phyloP scores from a whole-genome alignment of 1,284 basidiomycete genomes.

The Pascua sp. region DNA sequence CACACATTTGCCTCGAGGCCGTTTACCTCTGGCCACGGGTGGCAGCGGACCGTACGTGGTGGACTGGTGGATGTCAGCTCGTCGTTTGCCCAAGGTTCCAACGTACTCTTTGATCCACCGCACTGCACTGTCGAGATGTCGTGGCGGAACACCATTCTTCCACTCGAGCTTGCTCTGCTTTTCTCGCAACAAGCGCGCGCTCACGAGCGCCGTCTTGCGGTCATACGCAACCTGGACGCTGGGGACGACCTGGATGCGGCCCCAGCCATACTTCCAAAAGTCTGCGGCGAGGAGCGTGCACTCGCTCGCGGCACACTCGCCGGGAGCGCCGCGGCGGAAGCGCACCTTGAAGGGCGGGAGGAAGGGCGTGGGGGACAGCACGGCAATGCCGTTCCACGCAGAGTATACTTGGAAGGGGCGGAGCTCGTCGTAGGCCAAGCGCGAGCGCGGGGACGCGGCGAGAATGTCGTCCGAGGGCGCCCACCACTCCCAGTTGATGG shows the following conservation, averaged over 20 bases:
- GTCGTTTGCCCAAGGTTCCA: not conserved
- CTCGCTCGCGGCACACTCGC: slow-evolving; percentile 47
- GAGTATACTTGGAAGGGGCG: slow-evolving; percentile 48
- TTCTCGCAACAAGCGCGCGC: slow-evolving; percentile 24
- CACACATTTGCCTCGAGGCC: slow-evolving; percentile 49
- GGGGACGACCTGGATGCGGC: slow-evolving; percentile 46
- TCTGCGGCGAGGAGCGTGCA: slow-evolving; percentile 44
- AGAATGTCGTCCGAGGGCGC: slow-evolving; percentile 43
- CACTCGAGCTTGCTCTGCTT: slow-evolving; percentile 33
- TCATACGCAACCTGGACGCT: slow-evolving; percentile 48
- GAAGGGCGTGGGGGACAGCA: slow-evolving; percentile 40
- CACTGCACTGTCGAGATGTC: slow-evolving; percentile 16
- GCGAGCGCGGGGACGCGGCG: slow-evolving; percentile 29
- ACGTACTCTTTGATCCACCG: slow-evolving; percentile 31
- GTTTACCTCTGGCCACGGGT: slow-evolving; percentile 49
- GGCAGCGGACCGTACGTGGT: slow-evolving; percentile 44
- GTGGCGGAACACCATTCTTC: slow-evolving; percentile 39
- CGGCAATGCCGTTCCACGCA: slow-evolving; percentile 47
- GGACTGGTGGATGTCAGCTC: slow-evolving; percentile 30
- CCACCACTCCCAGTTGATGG: slow-evolving; percentile 43
- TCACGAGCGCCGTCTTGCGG: slow-evolving; percentile 34
- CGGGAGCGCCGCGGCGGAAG: slow-evolving; percentile 37
- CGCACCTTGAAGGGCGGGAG: slow-evolving; percentile 35
- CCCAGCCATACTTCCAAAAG: slow-evolving; percentile 44
- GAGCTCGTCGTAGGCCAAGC: slow-evolving; percentile 24